Base-by-base conservation (phyloP, 129 eudicot species). In the Flaveria brownii region DNA sequence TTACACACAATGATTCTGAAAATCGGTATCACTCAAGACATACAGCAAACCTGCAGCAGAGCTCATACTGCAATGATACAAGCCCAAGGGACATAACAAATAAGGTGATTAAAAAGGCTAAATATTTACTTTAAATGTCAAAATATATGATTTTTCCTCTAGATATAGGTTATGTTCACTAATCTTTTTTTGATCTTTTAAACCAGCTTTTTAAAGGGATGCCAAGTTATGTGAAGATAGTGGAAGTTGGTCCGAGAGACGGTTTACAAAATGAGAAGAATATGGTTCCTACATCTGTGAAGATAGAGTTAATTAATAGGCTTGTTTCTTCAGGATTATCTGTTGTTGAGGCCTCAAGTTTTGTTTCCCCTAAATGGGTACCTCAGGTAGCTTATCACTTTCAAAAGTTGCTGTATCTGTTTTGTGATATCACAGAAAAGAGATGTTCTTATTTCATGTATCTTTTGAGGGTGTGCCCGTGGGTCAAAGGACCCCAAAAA, bases 231-330 rank as follows among this genome's bases (percentile, higher is more conserved):
- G 99, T 91, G 78, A 94, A 91, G 92, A 94, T 94, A 80, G 98
- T 94, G 77, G 99, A 91, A 83, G 97, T 91, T 71, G 99, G 99
- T 81, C 97, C 99, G n/a, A 79, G 98, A 83, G 99, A 94, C 81
- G 99, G 99, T 33, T 78, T 91, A 68, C 97, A 94, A 52, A 91
- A 91, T 80, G 96, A 91, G 84, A 94, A 89, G 84, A 89, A 83
- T 73, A 57, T 73, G 26, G 96, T 94, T 26, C 90, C 99, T 62
- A 87, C 99, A 23, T 69, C 82, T 42, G 86, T 94, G 74, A 94
- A 94, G 80, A 84, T 94, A 74, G 96, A 94, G 55, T 64, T 94
- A 81, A 94, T 94, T 81, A 84, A 78, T 4, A 84, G 87, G 77
- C 87, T 94, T 16, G 85, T 94, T 80, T 82, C 97, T 52, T 77